Evolutionary conservation across 108 stramenopile species (phyloP).

Genomic region (Nannochloropsis gaditana): DNA sequence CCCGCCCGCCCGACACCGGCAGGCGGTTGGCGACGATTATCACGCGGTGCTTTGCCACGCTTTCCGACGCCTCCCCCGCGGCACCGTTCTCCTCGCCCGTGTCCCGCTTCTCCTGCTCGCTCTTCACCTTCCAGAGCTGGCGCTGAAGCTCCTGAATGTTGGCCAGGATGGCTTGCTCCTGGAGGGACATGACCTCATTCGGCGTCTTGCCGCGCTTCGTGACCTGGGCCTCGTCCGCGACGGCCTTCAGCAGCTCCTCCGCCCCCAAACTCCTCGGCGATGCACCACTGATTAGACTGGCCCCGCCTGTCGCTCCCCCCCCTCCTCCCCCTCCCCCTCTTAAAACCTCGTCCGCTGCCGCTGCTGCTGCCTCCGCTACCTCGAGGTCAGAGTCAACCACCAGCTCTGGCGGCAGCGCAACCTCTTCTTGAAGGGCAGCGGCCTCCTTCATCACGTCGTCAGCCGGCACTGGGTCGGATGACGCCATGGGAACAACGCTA

Average conservation of each 20-base stretch:
- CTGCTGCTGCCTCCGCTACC: background rate
- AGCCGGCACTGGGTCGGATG: background rate
- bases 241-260: background rate
- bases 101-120: conserved; percentile 28
- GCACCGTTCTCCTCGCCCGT: background rate
- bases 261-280: conserved; percentile 1
- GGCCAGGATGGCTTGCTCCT: conserved; percentile 43
- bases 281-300: background rate
- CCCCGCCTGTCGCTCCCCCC: background rate
- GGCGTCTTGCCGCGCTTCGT: background rate
- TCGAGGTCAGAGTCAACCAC: background rate
- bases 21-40: conserved; percentile 47
- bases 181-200: background rate
- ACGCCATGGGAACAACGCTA: background rate
- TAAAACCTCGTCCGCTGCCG: background rate
- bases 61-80: background rate
- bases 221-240: background rate
- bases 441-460: background rate
- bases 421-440: conserved; percentile 13
- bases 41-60: conserved; percentile 23
- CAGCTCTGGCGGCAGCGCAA: background rate
- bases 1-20: conserved; percentile 35
- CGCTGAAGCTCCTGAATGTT: conserved; percentile 52
- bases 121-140: conserved; percentile 45
- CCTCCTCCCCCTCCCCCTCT: background rate